phyloP scores from a whole-genome alignment of 306 rosid species.

The Prunus padus region DNA sequence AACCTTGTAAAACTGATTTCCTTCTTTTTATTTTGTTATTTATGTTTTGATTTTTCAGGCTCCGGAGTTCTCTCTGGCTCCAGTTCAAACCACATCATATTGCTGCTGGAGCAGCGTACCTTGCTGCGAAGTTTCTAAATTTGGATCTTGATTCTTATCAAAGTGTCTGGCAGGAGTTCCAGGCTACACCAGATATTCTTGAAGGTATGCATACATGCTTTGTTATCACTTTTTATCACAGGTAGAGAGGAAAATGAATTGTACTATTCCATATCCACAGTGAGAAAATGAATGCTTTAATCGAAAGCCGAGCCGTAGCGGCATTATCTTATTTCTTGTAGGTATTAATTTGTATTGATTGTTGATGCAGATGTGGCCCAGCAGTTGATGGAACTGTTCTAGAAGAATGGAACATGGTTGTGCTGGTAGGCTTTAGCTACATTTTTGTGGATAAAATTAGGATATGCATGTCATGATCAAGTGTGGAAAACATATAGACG shows the following conservation, averaged over 20 bases:
- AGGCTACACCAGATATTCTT: conserved; percentile 85
- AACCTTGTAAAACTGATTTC: conserved; percentile 14
- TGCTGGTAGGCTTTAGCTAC: conserved; percentile 2
- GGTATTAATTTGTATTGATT: background rate
- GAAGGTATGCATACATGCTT: conserved; percentile 52
- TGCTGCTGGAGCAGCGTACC: conserved; percentile 96
- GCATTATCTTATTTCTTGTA: background rate
- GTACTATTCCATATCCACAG: no score
- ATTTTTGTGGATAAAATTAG: background rate
- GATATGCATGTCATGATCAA: background rate
- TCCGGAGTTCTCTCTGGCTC: conserved; percentile 97
- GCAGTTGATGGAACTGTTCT: conserved; percentile 96
- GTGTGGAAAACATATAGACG: background rate
- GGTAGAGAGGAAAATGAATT: no score
- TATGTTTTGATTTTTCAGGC: conserved; percentile 53
- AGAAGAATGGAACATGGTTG: background rate
- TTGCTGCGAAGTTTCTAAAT: conserved; percentile 79
- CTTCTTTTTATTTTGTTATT: background rate
- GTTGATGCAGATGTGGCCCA: conserved; percentile 81
- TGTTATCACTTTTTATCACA: background rate
- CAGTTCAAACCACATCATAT: conserved; percentile 95
- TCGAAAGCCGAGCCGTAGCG: background rate
- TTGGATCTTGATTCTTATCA: conserved; percentile 66
- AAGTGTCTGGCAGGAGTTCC: conserved; percentile 83
- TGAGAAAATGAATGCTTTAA: background rate